phyloP scores from a whole-genome alignment of 163 green algal genomes.

The Trebouxia gelatinosa region DNA sequence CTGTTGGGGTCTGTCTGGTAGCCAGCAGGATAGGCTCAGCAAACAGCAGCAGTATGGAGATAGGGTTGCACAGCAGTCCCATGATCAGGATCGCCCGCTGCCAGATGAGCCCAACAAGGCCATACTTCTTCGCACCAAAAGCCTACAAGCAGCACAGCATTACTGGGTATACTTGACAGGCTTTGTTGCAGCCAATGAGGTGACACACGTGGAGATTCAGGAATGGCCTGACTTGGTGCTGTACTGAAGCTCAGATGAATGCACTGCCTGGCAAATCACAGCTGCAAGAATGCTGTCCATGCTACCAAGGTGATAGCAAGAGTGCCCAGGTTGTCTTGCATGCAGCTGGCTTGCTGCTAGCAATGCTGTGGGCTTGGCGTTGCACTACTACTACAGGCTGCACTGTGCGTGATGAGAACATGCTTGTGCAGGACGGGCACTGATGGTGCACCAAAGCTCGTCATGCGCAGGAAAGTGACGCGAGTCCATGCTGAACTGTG shows the following conservation, averaged over 20 bases:
- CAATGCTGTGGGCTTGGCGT: too few species aligned
- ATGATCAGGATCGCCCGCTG: conserved; percentile 40
- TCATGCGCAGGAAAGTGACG: too few species aligned
- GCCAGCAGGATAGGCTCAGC: conserved; percentile 37
- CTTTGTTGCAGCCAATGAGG: conserved; percentile 3
- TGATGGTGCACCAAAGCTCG: too few species aligned
- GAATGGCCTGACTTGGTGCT: neutral
- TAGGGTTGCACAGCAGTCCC: conserved; percentile 5
- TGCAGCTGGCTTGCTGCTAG: too few species aligned
- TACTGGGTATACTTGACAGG: neutral
- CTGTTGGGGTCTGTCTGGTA: conserved; percentile 1
- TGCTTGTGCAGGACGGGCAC: too few species aligned
- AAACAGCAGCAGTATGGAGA: conserved; percentile 30
- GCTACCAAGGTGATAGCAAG: too few species aligned
- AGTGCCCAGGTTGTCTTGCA: too few species aligned
- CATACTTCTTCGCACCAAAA: conserved; percentile 39
- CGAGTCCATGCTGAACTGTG: too few species aligned
- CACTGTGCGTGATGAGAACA: too few species aligned
- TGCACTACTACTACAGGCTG: too few species aligned
- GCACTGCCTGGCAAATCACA: neutral
- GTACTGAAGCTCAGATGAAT: neutral
- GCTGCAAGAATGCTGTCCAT: too few species aligned
- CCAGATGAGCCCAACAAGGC: conserved; percentile 32
- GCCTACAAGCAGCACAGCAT: conserved; percentile 22
- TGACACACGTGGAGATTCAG: neutral